A percentile compares a stretch with the other conserved stretches of the same genome.
Evolutionary conservation across 2,329 filamentous ascomycete species (phyloP).

Genomic region (Aspergillus sp.): DNA sequence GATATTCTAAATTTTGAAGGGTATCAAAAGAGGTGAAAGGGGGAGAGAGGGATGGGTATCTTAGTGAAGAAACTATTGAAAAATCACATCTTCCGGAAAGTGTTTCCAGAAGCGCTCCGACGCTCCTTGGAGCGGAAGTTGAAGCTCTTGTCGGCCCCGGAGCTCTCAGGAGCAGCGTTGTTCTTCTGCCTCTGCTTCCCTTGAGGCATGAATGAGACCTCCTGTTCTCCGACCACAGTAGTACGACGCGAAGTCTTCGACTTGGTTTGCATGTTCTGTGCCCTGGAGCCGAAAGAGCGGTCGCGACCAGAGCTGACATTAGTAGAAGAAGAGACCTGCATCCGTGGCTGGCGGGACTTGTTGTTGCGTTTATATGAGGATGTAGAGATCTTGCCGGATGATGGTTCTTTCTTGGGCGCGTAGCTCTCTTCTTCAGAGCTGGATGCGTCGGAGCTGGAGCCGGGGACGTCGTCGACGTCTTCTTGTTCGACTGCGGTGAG

Average conservation of each 20-base stretch:
- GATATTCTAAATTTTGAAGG: not conserved
- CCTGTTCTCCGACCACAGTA: constrained; percentile 44
- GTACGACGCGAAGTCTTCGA: constrained; percentile 25
- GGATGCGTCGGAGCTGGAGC: constrained; percentile 35
- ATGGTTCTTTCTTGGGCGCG: constrained; percentile 23
- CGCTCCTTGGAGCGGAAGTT: constrained; percentile 35
- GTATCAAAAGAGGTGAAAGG: not conserved
- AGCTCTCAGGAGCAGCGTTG: constrained; percentile 7
- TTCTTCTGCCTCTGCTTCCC: constrained; percentile 33
- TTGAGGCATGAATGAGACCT: constrained; percentile 55
- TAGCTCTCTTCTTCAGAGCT: constrained; percentile 27
- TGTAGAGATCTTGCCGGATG: constrained; percentile 44
- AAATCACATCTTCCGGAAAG: constrained; percentile 41
- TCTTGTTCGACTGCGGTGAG: constrained; percentile 60
- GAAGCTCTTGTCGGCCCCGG: constrained; percentile 11
- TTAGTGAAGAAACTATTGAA: not conserved
- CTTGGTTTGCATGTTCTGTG: constrained; percentile 37
- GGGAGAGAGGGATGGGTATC: not conserved
- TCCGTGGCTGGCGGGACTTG: constrained; percentile 41
- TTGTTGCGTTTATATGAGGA: constrained; percentile 50
- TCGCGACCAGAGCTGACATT: constrained; percentile 42
- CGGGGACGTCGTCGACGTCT: constrained; percentile 45
- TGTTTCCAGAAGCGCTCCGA: constrained; percentile 44
- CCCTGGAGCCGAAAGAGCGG: constrained; percentile 53
- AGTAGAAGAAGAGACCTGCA: constrained; percentile 52